A percentile compares a stretch with the other conserved stretches of the same genome.
Evolutionary conservation across 768 basidiomycete species (phyloP).

Genomic region (Panus rudis): DNA sequence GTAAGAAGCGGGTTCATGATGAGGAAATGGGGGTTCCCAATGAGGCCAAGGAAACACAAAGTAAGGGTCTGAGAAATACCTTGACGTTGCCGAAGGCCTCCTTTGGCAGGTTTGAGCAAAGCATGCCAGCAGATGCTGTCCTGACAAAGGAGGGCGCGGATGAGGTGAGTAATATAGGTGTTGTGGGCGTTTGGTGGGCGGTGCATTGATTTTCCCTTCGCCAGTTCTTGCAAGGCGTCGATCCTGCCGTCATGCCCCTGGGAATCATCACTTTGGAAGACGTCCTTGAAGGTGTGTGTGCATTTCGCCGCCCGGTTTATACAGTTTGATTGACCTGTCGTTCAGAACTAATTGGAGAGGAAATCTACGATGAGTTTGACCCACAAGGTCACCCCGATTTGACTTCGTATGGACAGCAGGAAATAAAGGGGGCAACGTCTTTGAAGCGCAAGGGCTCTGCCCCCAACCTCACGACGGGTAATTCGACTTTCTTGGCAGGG

Average conservation of each 20-base stretch:
- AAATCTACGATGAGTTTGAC: constrained; percentile 90
- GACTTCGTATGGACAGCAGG: constrained; percentile 14
- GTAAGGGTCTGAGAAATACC: constrained; percentile 14
- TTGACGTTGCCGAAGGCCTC: constrained; percentile 19
- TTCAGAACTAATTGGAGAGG: constrained; percentile 84
- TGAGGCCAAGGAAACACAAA: constrained; percentile 12
- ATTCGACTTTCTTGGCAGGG: neutral
- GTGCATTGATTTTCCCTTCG: neutral
- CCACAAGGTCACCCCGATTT: constrained; percentile 45
- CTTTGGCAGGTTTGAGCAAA: constrained; percentile 50
- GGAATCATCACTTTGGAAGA: constrained; percentile 94
- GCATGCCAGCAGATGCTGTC: constrained; percentile 85
- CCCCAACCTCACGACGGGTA: constrained; percentile 11
- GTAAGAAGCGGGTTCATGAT: constrained; percentile 16
- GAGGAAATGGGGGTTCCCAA: constrained; percentile 24
- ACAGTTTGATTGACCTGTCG: neutral
- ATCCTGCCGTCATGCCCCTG: constrained; percentile 76
- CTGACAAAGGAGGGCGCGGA: constrained; percentile 67
- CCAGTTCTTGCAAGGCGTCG: constrained; percentile 75
- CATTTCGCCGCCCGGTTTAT: neutral
- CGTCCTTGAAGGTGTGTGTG: constrained; percentile 68
- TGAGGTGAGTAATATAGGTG: constrained; percentile 59
- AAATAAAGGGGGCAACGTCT: constrained; percentile 9
- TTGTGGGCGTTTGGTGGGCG: neutral
- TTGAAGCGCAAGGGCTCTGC: constrained; percentile 15